Evolutionary conservation across 176 grass and related monocot species (phyloP).

Genomic region (Oryza rufipogon): DNA sequence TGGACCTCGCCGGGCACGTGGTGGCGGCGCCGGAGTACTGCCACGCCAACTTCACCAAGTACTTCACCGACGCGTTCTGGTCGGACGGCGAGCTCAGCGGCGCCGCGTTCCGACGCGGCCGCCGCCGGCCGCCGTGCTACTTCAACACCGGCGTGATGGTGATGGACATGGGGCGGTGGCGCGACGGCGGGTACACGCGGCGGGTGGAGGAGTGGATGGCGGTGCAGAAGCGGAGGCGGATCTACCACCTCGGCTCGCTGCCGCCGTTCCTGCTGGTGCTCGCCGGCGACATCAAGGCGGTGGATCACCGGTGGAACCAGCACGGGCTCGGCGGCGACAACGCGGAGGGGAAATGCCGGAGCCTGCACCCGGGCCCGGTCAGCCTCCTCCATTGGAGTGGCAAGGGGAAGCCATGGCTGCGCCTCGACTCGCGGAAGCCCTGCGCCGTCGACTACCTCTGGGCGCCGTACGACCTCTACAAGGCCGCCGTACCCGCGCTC

Average conservation of each 20-base stretch:
- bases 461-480: constrained; percentile 85
- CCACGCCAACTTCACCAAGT: constrained; percentile 92
- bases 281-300: constrained; percentile 71
- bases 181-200: constrained; percentile 38
- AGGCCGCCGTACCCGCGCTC: constrained; percentile 50
- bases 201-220: constrained; percentile 87
- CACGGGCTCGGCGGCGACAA: constrained; percentile 89
- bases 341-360: constrained; percentile 65
- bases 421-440: constrained; percentile 64
- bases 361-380: constrained; percentile 70
- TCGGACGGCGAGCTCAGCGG: constrained; percentile 38
- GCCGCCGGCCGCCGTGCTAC: constrained; percentile 53
- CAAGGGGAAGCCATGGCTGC: constrained; percentile 76
- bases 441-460: constrained; percentile 83
- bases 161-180: constrained; percentile 71
- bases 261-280: constrained; percentile 77
- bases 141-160: constrained; percentile 94
- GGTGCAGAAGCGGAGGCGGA: constrained; percentile 69
- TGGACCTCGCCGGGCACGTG: constrained; percentile 50
- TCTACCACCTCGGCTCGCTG: constrained; percentile 82
- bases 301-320: constrained; percentile 86
- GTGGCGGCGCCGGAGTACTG: constrained; percentile 95
- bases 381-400: constrained; percentile 88
- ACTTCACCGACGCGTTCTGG: constrained; percentile 93
- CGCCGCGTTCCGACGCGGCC: constrained; percentile 41